Base-by-base conservation (phyloP, 371 early-diverging fungal species). In the Vairimorpha apis region DNA sequence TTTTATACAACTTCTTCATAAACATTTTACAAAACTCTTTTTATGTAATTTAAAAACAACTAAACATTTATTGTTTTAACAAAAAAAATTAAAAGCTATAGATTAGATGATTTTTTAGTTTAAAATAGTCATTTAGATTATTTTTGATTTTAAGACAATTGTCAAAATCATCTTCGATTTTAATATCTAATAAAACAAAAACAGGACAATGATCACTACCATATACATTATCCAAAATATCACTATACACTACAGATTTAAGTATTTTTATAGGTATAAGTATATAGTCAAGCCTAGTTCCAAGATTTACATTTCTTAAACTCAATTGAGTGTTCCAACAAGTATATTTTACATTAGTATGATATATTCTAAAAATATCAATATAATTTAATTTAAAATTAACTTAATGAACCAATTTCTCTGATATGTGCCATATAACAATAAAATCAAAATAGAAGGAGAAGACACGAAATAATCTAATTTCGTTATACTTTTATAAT, bases 191-290 rank as follows among this genome's bases (percentile, higher is more conserved):
- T 37, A 85, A 85, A 0, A 85, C 86, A 41, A 83, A 81, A 0
- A 90, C 90, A 0, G 91, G 92, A 72, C 91, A 91, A 77, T 92
- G 93, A 79, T 92, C 93, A n/a, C 88, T 88, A 0, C 93, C 93
- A 69, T 86, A 74, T 2, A 90, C 78, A 3, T 87, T 72, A 7
- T 87, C 80, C 27, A 85, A 83, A 16, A 90, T 86, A 68, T 87
- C 85, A 30, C 87, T 82, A 38, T 76, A 84, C 21, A 79, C 79
- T 66, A 89, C 81, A 85, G 85, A 86, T 1, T 84, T 82, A 45
- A 14, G 32, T 0, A 91, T 65, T 0, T 79, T 85, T n/a, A 74
- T 68, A 0, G 88, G 85, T 0, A 84, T 85, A 12, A 91, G 84
- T n/a, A 91, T 84, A 70, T 88, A 90, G 73, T 92, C 93, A 49